Percentiles rank a stretch among this genome's conserved stretches.
Evolutionary conservation across 257 asterid species (phyloP).

Genomic region (Solanum clarkiae): DNA sequence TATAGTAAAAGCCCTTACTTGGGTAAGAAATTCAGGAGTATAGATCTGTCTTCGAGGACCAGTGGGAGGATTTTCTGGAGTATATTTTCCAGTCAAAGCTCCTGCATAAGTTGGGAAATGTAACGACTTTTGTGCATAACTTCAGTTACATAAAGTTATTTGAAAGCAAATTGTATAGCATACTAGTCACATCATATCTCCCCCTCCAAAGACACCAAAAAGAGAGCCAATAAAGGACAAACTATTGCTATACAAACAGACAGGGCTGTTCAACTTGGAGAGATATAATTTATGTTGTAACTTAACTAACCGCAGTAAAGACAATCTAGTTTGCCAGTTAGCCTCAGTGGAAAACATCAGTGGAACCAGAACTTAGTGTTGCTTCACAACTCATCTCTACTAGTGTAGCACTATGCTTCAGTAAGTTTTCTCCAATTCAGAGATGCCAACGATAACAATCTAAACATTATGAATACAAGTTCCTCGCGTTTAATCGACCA

Average conservation of each 20-base stretch:
- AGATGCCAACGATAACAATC: neutral
- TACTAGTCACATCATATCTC: neutral
- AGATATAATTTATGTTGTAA: neutral
- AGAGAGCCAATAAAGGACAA: neutral
- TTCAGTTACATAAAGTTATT: neutral
- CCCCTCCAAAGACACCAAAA: neutral
- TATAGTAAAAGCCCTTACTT: conserved; percentile 22
- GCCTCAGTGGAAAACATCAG: neutral
- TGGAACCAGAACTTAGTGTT: neutral
- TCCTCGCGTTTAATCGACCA: neutral
- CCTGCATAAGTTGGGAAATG: conserved; percentile 31
- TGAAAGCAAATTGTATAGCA: neutral
- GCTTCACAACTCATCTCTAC: neutral
- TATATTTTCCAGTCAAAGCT: conserved; percentile 84
- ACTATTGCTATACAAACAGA: neutral
- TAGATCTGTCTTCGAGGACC: conserved; percentile 87
- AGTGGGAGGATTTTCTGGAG: conserved; percentile 64
- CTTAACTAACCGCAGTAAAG: too few species aligned
- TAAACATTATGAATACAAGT: neutral
- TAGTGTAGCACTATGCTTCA: neutral
- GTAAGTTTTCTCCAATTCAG: neutral
- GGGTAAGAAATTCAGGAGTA: conserved; percentile 59
- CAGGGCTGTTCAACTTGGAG: neutral
- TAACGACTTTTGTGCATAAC: neutral
- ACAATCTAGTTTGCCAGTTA: neutral